Base-by-base conservation (phyloP, 495 filamentous ascomycete genomes). In the Pyrenula massariospora region DNA sequence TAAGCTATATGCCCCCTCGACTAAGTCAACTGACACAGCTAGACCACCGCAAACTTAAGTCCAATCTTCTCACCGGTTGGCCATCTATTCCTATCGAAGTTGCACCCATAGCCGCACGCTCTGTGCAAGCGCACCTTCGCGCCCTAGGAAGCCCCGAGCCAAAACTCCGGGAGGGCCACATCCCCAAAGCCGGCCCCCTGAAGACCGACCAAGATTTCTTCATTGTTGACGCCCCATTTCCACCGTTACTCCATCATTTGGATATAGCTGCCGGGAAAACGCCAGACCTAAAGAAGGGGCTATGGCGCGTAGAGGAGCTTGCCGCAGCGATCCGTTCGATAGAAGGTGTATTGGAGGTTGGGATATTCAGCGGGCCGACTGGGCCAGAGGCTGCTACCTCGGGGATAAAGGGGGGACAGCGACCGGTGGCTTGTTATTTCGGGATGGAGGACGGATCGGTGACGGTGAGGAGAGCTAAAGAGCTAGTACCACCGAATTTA, bases 131-230 rank as follows among this genome's bases (percentile, higher is more conserved):
- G 55, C 82, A 79, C 57, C 77, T 98, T 20, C 68, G 71, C 50
- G 68, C 72, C n/a, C 72, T 98, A 48, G 93, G 93, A 22, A 83
- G 84, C 49, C 60, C 77, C 22, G 66, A 81, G 47, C 87, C 92
- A 10, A 70, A 67, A 15, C 76, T 97, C 50, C 83, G 93, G 25
- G 73, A 81, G 53, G 87, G 85, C 11, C 67, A 77, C 1, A 72
- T 81, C 25, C 74, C 76, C 21, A 95, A 94, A 72, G 82, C 86
- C 25, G 89, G 87, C 12, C 88, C 89, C 2, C 75, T 90, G 23
- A 87, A 94, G 63, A 97, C 94, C 12, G 93, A 98, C 70, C 95
- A 98, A 67, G 84, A 82, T 59, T 88, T 95, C 76, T 92, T 87
- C 77, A 86, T 98, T 57, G 81, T 98, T 60, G 93, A 97, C 64